Evolutionary conservation across 441 rosid genomes (phyloP).

Genomic region (Croton setiger): DNA sequence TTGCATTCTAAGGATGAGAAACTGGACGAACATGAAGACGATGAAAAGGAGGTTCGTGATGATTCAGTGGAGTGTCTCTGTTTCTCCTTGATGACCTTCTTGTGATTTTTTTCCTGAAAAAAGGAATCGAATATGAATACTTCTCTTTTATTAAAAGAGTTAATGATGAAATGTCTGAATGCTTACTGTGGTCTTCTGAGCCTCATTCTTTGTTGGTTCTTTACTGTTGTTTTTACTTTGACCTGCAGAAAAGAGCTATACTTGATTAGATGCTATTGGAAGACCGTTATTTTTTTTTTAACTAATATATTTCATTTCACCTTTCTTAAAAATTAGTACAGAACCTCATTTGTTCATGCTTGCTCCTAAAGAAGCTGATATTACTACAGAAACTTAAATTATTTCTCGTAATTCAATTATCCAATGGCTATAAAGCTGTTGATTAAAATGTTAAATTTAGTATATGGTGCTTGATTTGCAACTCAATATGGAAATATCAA

Average conservation of each 20-base stretch:
- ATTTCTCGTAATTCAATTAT: too few species aligned
- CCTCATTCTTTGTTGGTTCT: conserved; percentile 32
- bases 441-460: background rate
- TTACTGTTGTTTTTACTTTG: conserved; percentile 37
- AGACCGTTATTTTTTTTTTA: too few species aligned
- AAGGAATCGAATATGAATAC: too few species aligned
- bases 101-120: conserved; percentile 61
- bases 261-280: conserved; percentile 24
- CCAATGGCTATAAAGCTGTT: background rate
- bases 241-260: conserved; percentile 40
- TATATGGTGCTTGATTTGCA: background rate
- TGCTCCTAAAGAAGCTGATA: too few species aligned
- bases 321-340: too few species aligned
- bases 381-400: too few species aligned
- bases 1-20: conserved; percentile 59
- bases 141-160: too few species aligned
- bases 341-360: too few species aligned
- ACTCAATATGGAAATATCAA: background rate
- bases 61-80: conserved; percentile 63
- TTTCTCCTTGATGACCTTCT: conserved; percentile 52
- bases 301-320: too few species aligned
- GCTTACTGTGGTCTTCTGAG: conserved; percentile 47
- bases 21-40: conserved; percentile 76
- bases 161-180: background rate
- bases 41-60: conserved; percentile 63